Conservation (phyloP, 106 monocot species). For the Apostasia shenzhenica region DNA sequence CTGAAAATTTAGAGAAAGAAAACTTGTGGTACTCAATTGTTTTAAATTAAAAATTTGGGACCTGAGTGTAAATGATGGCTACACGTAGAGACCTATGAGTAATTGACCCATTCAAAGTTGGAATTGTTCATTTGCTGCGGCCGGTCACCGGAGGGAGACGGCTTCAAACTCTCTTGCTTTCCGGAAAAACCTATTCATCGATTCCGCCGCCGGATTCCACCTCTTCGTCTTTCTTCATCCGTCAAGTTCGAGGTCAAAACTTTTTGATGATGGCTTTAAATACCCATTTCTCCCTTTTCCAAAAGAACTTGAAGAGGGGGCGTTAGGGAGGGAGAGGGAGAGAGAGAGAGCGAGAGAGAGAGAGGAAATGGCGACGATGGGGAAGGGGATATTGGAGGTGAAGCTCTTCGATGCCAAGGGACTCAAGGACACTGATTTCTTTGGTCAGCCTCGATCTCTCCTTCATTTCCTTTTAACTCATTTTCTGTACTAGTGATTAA, state of each 20-base stretch:
- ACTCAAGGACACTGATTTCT: slow-evolving; percentile 29
- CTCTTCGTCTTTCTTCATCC: not conserved
- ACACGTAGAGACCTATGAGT: too few species aligned
- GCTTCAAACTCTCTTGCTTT: too few species aligned
- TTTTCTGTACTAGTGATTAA: not conserved
- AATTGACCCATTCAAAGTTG: too few species aligned
- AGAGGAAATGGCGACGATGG: slow-evolving; percentile 22
- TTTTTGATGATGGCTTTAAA: not conserved
- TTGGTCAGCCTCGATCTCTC: slow-evolving; percentile 9
- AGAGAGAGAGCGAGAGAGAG: slow-evolving; percentile 6
- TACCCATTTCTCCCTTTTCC: not conserved
- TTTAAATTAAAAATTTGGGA: too few species aligned
- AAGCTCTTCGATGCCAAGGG: slow-evolving; percentile 60
- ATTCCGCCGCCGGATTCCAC: not conserved
- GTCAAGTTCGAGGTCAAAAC: too few species aligned
- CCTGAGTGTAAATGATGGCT: too few species aligned
- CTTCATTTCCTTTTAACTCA: not conserved
- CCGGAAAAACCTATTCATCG: not conserved
- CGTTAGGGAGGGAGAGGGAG: not conserved
- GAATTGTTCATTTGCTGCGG: too few species aligned
- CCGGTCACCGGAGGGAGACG: too few species aligned
- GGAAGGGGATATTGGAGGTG: slow-evolving; percentile 57
- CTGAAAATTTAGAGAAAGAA: too few species aligned
- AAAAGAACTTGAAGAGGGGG: not conserved
- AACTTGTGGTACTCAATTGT: too few species aligned